phyloP scores from a whole-genome alignment of 2,329 filamentous ascomycete genomes.

The Penicillium frequentans region DNA sequence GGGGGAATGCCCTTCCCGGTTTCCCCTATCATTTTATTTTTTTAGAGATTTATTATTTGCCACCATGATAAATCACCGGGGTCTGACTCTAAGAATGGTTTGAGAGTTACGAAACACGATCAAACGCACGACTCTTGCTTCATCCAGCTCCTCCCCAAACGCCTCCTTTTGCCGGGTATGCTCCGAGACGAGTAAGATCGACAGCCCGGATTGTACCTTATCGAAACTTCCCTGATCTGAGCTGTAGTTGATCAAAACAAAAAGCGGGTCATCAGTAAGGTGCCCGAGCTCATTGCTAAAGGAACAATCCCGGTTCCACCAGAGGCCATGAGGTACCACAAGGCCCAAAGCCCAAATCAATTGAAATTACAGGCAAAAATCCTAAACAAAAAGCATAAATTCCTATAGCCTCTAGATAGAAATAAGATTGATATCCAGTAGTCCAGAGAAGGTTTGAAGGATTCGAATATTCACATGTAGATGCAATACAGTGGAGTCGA shows the following conservation, averaged over 20 bases:
- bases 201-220: conserved; percentile 10
- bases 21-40: conserved; percentile 3
- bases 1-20: conserved; percentile 5
- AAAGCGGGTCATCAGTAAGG: conserved; percentile 5
- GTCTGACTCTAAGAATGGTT: neutral
- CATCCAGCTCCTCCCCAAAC: neutral
- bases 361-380: neutral
- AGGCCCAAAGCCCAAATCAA: neutral
- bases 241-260: neutral
- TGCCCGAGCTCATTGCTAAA: conserved; percentile 15
- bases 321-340: conserved; percentile 15
- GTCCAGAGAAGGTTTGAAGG: conserved; percentile 2
- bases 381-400: no score
- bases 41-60: conserved; percentile 2
- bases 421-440: neutral
- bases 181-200: conserved; percentile 9
- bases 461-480: neutral
- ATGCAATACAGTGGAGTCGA: neutral
- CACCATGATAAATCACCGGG: conserved; percentile 22
- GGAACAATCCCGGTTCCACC: conserved; percentile 16
- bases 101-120: conserved; percentile 2
- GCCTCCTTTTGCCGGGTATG: conserved; percentile 6
- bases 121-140: neutral
- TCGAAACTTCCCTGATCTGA: conserved; percentile 14
- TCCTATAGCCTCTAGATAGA: no score